Conservation (phyloP, 2,329 filamentous ascomycete genomes). For the Biscogniauxia sp. region DNA sequence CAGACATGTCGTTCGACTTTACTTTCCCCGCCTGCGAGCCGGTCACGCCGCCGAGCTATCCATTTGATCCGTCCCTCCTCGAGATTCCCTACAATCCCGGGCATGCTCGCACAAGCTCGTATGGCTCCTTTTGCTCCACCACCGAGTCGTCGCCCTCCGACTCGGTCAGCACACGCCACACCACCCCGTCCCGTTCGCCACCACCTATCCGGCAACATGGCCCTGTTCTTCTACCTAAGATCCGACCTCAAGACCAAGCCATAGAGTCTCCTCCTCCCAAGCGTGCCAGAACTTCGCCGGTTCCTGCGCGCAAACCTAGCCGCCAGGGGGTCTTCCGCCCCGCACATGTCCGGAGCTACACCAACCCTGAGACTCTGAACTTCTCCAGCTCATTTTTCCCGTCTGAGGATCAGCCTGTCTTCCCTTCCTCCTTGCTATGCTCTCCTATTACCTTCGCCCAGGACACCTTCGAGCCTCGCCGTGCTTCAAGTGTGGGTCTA, state of each 20-base stretch:
- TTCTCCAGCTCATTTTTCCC: conserved; percentile 40
- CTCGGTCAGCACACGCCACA: conserved; percentile 65
- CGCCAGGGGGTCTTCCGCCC: conserved; percentile 39
- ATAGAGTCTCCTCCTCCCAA: conserved; percentile 56
- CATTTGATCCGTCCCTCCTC: conserved; percentile 56
- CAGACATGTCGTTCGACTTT: conserved; percentile 62
- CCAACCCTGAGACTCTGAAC: conserved; percentile 56
- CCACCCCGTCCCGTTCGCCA: conserved; percentile 62
- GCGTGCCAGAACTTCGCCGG: conserved; percentile 55
- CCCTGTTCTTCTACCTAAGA: conserved; percentile 79
- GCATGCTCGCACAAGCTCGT: conserved; percentile 64
- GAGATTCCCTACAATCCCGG: conserved; percentile 52
- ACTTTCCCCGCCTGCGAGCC: conserved; percentile 54
- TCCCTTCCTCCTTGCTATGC: conserved; percentile 56
- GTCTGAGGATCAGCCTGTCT: conserved; percentile 32
- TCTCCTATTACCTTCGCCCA: conserved; percentile 61
- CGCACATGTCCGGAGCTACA: conserved; percentile 57
- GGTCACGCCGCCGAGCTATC: conserved; percentile 49
- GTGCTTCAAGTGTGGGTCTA: conserved; percentile 65
- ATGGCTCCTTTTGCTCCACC: conserved; percentile 64
- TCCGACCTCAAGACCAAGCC: conserved; percentile 79
- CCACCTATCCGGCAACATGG: conserved; percentile 77
- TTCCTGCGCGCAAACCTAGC: conserved; percentile 35
- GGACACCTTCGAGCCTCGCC: conserved; percentile 49
- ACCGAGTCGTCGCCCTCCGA: conserved; percentile 63